Evolutionary conservation across 2,329 filamentous ascomycete species (phyloP).

Genomic region (Tolypocladium album): DNA sequence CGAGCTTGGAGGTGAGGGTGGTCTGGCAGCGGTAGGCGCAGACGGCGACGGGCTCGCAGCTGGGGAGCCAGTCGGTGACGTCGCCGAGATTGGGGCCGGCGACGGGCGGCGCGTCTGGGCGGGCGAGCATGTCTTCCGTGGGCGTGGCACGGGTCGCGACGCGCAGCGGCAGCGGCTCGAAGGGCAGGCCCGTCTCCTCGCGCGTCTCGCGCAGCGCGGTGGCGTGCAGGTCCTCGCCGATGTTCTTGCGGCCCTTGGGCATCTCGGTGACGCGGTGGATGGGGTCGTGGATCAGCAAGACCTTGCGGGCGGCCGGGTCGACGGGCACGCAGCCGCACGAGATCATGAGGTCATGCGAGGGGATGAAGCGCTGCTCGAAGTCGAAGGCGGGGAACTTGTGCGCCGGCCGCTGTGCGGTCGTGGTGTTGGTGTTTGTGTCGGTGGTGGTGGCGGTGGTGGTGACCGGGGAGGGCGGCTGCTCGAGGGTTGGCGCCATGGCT

Average conservation of each 20-base stretch:
- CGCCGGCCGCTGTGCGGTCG: not conserved
- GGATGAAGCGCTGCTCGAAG: slow-evolving; percentile 18
- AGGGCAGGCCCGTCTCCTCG: slow-evolving; percentile 35
- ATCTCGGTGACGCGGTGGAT: slow-evolving; percentile 32
- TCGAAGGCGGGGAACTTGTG: not conserved
- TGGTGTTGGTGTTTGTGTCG: not conserved
- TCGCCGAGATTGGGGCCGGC: slow-evolving; percentile 4
- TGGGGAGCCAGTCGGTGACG: slow-evolving; percentile 17
- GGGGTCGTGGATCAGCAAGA: slow-evolving; percentile 32
- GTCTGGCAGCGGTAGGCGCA: slow-evolving; percentile 23
- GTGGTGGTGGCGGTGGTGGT: not conserved
- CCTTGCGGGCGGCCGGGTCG: slow-evolving; percentile 21
- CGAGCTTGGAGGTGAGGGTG: slow-evolving; percentile 24
- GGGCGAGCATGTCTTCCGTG: not conserved
- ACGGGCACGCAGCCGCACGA: slow-evolving; percentile 37
- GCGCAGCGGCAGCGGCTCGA: slow-evolving; percentile 24
- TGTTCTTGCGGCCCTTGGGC: slow-evolving; percentile 37
- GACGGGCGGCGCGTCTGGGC: slow-evolving; percentile 5
- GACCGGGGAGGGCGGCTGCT: not conserved
- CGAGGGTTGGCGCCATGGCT: not conserved
- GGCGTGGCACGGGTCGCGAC: slow-evolving; percentile 26
- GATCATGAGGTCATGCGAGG: slow-evolving; percentile 30
- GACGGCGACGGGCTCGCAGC: slow-evolving; percentile 25
- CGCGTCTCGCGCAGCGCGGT: slow-evolving; percentile 35
- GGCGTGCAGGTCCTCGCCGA: slow-evolving; percentile 29